Conservation (phyloP, 139 green algal genomes). For the Picochlorum sp. region DNA sequence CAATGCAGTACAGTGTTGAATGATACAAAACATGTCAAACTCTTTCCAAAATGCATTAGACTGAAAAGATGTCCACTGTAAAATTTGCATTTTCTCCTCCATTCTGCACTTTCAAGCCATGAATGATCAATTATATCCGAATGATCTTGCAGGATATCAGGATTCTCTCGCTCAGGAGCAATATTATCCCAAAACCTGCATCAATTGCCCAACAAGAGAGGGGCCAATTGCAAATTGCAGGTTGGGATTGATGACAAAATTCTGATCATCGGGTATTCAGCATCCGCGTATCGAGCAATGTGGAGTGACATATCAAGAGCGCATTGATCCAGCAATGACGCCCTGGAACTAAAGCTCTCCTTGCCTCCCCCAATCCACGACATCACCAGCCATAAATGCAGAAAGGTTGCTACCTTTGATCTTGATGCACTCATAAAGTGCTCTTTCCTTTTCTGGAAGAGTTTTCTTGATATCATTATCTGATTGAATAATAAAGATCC, state of each 20-base stretch:
- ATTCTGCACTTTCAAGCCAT: background rate
- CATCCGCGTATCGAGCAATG: slow-evolving; percentile 34
- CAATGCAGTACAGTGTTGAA: background rate
- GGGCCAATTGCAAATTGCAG: slow-evolving; percentile 66
- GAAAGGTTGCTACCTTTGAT: slow-evolving; percentile 44
- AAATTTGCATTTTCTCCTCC: background rate
- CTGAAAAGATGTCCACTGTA: background rate
- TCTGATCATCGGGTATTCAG: slow-evolving; percentile 31
- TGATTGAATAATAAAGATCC: slow-evolving; percentile 55
- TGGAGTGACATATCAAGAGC: slow-evolving; percentile 32
- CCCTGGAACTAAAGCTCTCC: slow-evolving; percentile 3
- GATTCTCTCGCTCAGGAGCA: background rate
- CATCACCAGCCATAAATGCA: slow-evolving; percentile 55
- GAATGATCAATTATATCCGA: no score
- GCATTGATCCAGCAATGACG: slow-evolving; percentile 54
- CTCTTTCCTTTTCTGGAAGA: slow-evolving; percentile 52
- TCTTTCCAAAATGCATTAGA: background rate
- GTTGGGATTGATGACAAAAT: slow-evolving; percentile 38
- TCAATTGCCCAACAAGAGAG: slow-evolving; percentile 42
- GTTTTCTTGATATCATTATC: slow-evolving; percentile 15
- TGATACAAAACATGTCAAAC: background rate
- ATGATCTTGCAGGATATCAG: no score
- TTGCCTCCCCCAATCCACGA: slow-evolving; percentile 20
- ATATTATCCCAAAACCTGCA: slow-evolving; percentile 36
- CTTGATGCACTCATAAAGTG: slow-evolving; percentile 68